Conservation (phyloP, 345 rosid species). For the Rhizophora apiculata region DNA sequence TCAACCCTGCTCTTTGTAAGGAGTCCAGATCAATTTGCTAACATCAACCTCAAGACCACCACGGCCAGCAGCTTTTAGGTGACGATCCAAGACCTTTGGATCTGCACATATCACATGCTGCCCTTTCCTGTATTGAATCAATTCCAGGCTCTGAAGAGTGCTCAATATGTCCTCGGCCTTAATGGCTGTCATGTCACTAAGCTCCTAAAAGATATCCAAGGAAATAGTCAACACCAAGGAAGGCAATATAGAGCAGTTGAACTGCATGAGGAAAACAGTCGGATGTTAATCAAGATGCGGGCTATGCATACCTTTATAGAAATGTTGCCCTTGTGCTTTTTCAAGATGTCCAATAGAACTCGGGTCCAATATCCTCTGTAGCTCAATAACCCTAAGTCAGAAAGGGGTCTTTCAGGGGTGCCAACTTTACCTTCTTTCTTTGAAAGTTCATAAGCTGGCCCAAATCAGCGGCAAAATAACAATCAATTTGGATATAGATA, state of each 20-base stretch:
- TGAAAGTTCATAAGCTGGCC: conserved; percentile 93
- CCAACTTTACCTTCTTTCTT: conserved; percentile 99
- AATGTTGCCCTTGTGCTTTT: conserved; percentile 96
- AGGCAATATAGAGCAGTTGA: conserved; percentile 9
- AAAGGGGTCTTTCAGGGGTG: conserved; percentile 97
- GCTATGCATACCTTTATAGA: conserved; percentile 73
- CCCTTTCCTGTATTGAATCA: conserved; percentile 97
- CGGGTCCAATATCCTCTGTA: conserved; percentile 99
- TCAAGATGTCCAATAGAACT: conserved; percentile 89
- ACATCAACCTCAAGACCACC: conserved; percentile 98
- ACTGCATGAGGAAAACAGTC: background rate
- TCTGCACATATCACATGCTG: conserved; percentile 98
- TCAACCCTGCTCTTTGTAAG: conserved; percentile 88
- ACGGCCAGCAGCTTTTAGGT: conserved; percentile 94
- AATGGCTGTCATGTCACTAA: conserved; percentile 98
- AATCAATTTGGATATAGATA: no score
- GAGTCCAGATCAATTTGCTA: conserved; percentile 97
- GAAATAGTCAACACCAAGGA: background rate
- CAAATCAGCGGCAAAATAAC: conserved; percentile 6
- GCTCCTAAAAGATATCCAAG: conserved; percentile 47
- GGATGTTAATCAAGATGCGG: conserved; percentile 1
- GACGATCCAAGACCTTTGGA: conserved; percentile 95
- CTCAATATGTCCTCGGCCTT: conserved; percentile 90
- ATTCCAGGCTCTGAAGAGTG: conserved; percentile 92
- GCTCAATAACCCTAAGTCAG: conserved; percentile 93